phyloP scores from a whole-genome alignment of 768 basidiomycete species.

The Boletus rubropictus region DNA sequence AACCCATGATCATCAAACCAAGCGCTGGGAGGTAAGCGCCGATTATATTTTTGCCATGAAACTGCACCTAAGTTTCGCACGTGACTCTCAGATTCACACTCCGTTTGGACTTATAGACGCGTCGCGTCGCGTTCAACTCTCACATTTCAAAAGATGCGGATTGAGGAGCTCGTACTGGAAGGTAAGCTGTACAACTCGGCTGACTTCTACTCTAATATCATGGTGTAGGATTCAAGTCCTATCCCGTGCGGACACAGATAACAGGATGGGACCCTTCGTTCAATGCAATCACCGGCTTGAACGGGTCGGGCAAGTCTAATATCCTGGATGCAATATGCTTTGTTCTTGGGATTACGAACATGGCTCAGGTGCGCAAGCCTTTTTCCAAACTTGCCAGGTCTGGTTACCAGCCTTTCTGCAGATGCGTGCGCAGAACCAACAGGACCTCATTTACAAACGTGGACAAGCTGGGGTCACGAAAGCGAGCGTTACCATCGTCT shows the following conservation, averaged over 20 bases:
- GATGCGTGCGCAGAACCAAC: constrained; percentile 94
- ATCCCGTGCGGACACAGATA: constrained; percentile 93
- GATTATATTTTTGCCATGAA: constrained; percentile 1
- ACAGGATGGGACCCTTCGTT: constrained; percentile 97
- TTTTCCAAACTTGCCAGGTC: not conserved
- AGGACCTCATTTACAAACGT: constrained; percentile 98
- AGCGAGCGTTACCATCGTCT: constrained; percentile 97
- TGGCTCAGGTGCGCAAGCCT: constrained; percentile 62
- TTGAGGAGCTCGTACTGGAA: constrained; percentile 93
- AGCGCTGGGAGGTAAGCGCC: constrained; percentile 16
- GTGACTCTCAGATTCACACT: constrained; percentile 18
- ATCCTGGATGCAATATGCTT: constrained; percentile 99
- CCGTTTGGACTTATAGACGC: constrained; percentile 25
- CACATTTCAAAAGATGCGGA: constrained; percentile 56
- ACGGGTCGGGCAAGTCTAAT: constrained; percentile 97
- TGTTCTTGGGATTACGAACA: constrained; percentile 95
- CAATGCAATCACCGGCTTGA: constrained; percentile 96
- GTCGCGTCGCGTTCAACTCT: constrained; percentile 27
- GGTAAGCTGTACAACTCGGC: constrained; percentile 36
- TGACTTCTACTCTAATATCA: not conserved
- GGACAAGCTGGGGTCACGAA: constrained; percentile 96
- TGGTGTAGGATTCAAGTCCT: constrained; percentile 86
- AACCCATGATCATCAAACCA: not conserved
- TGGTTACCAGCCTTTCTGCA: constrained; percentile 23
- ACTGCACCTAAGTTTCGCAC: constrained; percentile 2